A percentile compares a stretch with the other conserved stretches of the same genome.
Conservation (phyloP, 2,329 filamentous ascomycete species). For the Sordariomycetes sp. region DNA sequence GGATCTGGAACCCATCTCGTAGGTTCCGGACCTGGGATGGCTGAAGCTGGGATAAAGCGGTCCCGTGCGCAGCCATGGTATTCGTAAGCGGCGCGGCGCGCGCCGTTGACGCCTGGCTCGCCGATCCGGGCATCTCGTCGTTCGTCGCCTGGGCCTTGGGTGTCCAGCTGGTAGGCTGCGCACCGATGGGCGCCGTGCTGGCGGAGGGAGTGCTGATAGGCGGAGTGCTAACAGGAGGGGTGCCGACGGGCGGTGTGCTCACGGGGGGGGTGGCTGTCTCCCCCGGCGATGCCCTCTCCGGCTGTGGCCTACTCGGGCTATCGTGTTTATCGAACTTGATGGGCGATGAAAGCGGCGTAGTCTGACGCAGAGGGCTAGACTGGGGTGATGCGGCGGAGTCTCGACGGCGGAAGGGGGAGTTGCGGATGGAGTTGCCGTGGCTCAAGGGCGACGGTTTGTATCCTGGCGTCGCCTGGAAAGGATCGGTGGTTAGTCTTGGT, state of each 20-base stretch:
- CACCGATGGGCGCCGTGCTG: too few relatives aligned
- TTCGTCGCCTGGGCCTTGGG: slow-evolving; percentile 1
- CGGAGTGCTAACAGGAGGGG: too few relatives aligned
- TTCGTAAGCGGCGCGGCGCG: slow-evolving; percentile 23
- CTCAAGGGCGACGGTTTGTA: slow-evolving; percentile 63
- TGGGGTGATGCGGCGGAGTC: slow-evolving; percentile 51
- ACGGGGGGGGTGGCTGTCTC: slow-evolving; percentile 1
- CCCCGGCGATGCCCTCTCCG: slow-evolving; percentile 1
- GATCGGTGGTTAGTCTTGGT: neutral
- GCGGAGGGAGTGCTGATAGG: too few relatives aligned
- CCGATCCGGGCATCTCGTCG: slow-evolving; percentile 5
- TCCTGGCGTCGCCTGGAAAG: slow-evolving; percentile 2
- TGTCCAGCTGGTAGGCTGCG: slow-evolving; percentile 7
- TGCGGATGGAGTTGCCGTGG: slow-evolving; percentile 52
- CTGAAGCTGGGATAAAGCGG: slow-evolving; percentile 59
- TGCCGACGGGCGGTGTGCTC: too few relatives aligned
- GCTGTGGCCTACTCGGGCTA: slow-evolving; percentile 2
- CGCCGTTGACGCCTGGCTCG: slow-evolving; percentile 18
- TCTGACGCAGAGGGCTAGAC: slow-evolving; percentile 47
- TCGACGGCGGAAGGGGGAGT: slow-evolving; percentile 49
- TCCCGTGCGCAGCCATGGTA: slow-evolving; percentile 21
- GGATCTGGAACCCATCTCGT: slow-evolving; percentile 84
- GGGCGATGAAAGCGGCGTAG: slow-evolving; percentile 47
- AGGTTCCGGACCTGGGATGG: slow-evolving; percentile 75
- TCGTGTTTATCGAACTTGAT: slow-evolving; percentile 34